These are phyloP conservation scores for Blastomyces parvus DNA, from an alignment of 2,329 filamentous ascomycete species.

Conservation along the genomic window DNA sequence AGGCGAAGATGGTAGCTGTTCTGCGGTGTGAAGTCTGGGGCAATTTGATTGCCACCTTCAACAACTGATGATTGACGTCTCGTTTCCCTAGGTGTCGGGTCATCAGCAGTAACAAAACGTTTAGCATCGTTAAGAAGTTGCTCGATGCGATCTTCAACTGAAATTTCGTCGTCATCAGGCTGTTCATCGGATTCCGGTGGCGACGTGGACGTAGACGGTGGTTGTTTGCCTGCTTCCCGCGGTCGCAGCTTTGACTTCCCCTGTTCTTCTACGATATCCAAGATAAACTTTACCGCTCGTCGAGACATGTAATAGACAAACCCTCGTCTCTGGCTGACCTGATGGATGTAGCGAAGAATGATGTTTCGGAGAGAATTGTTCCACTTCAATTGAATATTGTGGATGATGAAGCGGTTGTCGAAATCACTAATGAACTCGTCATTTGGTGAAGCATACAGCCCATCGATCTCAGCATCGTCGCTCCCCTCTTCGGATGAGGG, in stretches of 20 bases:
- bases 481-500: constrained; percentile 46
- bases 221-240: constrained; percentile 17
- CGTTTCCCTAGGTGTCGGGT: constrained; percentile 35
- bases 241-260: constrained; percentile 54
- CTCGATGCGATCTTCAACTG: constrained; percentile 75
- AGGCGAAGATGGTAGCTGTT: constrained; percentile 92
- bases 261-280: constrained; percentile 95
- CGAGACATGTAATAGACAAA: constrained; percentile 98
- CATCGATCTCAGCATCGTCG: constrained; percentile 43
- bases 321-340: constrained; percentile 88
- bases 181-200: constrained; percentile 22
- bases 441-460: constrained; percentile 57
- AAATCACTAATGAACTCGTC: constrained; percentile 88
- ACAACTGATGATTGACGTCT: constrained; percentile 14
- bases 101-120: constrained; percentile 67
- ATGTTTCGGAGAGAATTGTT: constrained; percentile 94
- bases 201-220: constrained; percentile 8
- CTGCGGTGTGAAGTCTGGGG: constrained; percentile 77
- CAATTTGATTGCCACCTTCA: constrained; percentile 63
- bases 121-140: constrained; percentile 77
- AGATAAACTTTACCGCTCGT: constrained; percentile 91
- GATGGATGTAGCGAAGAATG: constrained; percentile 92
- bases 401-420: constrained; percentile 95
- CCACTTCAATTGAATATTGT: constrained; percentile 97
- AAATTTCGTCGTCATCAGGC: constrained; percentile 51